These are phyloP conservation scores for Globisporangium parvum DNA, from an alignment of 352 stramenopile genomes.

Conservation along the genomic window DNA sequence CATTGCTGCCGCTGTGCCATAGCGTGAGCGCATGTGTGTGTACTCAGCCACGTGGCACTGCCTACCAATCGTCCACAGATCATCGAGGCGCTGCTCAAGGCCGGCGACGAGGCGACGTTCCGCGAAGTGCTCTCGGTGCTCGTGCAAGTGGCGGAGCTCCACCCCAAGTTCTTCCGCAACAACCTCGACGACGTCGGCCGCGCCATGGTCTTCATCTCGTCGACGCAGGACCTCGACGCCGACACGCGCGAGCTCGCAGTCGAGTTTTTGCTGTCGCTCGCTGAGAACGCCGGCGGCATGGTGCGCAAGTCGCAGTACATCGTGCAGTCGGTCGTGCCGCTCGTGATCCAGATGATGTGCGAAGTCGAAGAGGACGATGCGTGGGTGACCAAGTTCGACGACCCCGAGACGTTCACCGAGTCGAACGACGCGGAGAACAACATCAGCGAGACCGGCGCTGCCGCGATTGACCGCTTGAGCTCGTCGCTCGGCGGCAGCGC, in stretches of 20 bases:
- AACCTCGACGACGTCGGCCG: constrained; percentile 61
- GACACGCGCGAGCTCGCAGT: constrained; percentile 77
- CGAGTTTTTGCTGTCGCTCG: constrained; percentile 77
- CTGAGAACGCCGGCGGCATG: constrained; percentile 76
- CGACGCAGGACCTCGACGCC: constrained; percentile 49
- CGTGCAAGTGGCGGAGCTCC: constrained; percentile 68
- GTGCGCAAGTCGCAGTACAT: constrained; percentile 69
- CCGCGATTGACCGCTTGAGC: constrained; percentile 74
- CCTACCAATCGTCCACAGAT: constrained; percentile 24
- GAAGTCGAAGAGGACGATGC: constrained; percentile 71
- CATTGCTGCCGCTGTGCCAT: not conserved
- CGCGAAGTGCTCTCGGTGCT: constrained; percentile 69
- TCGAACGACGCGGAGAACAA: constrained; percentile 50
- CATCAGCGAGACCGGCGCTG: constrained; percentile 66
- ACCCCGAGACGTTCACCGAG: constrained; percentile 71
- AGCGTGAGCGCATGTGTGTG: not conserved
- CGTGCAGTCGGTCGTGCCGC: constrained; percentile 58
- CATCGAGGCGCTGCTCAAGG: constrained; percentile 55
- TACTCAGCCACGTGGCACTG: not conserved
- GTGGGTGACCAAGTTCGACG: constrained; percentile 76
- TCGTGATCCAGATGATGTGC: constrained; percentile 75
- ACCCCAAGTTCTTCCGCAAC: constrained; percentile 79
- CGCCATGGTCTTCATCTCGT: constrained; percentile 78
- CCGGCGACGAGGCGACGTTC: constrained; percentile 55
- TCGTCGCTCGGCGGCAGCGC: constrained; percentile 61